A percentile compares a stretch with the other conserved stretches of the same genome.
phyloP scores from a whole-genome alignment of 805 yeast species.

The Candida boidinii region DNA sequence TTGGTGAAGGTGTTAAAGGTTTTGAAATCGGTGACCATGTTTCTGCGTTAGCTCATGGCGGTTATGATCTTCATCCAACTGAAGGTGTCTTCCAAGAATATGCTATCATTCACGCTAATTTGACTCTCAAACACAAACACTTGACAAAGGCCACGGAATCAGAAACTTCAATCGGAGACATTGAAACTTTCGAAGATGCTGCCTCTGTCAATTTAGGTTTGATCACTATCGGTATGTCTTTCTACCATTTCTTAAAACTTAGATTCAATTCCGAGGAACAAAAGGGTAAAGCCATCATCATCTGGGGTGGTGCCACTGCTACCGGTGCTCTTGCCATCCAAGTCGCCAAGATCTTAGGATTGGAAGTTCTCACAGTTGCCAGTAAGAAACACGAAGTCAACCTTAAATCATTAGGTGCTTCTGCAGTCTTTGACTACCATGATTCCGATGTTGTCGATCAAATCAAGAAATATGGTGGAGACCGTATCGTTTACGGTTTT shows the following conservation, averaged over 20 bases:
- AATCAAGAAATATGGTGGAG: constrained; percentile 21
- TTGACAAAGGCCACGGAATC: no score
- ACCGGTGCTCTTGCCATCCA: constrained; percentile 54
- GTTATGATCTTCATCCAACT: constrained; percentile 28
- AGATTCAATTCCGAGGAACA: constrained; percentile 15
- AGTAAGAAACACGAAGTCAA: constrained; percentile 16
- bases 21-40: constrained; percentile 47
- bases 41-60: constrained; percentile 49
- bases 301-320: constrained; percentile 67
- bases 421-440: constrained; percentile 24
- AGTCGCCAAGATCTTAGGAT: constrained; percentile 38
- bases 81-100: constrained; percentile 58
- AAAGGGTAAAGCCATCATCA: constrained; percentile 31
- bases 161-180: constrained; percentile 27
- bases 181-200: constrained; percentile 54
- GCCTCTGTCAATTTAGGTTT: constrained; percentile 48
- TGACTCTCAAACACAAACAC: constrained; percentile 12
- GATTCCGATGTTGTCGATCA: constrained; percentile 21
- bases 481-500: constrained; percentile 20
- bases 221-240: constrained; percentile 38
- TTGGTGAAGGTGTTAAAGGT: constrained; percentile 34
- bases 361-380: constrained; percentile 23
- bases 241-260: constrained; percentile 25
- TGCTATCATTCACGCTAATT: constrained; percentile 27
- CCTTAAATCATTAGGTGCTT: constrained; percentile 25